Conservation (phyloP, 768 basidiomycete genomes). For the Boletus tomentosulus region DNA sequence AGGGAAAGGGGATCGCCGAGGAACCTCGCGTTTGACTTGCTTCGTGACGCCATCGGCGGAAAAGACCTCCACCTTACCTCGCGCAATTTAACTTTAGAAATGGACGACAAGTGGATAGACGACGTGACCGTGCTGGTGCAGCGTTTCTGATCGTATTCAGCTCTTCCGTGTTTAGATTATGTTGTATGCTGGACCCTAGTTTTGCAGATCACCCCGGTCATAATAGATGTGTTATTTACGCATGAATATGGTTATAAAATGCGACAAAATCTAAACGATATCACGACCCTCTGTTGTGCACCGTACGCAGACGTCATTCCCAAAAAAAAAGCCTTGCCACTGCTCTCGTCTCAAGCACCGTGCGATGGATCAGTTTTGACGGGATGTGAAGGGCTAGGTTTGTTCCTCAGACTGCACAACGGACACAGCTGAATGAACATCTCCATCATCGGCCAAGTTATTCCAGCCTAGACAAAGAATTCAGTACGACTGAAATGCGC, state of each 20-base stretch:
- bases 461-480: slow-evolving; percentile 43
- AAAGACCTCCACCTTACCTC: slow-evolving; percentile 37
- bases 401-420: slow-evolving; percentile 42
- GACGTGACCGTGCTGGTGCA: slow-evolving; percentile 46
- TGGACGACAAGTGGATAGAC: slow-evolving; percentile 49
- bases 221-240: slow-evolving; percentile 12
- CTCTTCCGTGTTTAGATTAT: background rate
- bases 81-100: slow-evolving; percentile 45
- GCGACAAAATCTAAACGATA: background rate
- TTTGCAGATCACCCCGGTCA: background rate
- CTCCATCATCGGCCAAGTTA: slow-evolving; percentile 75
- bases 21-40: slow-evolving; percentile 39
- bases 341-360: slow-evolving; percentile 1
- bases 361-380: slow-evolving; percentile 16
- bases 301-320: background rate
- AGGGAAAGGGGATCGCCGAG: slow-evolving; percentile 8
- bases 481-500: background rate
- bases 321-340: background rate
- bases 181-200: background rate
- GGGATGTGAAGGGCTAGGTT: slow-evolving; percentile 23
- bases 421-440: slow-evolving; percentile 63
- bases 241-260: slow-evolving; percentile 12
- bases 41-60: slow-evolving; percentile 43
- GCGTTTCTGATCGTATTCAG: slow-evolving; percentile 23
- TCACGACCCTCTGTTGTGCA: background rate